Conservation (phyloP, 345 rosid species). For the Sapria himalayana region DNA sequence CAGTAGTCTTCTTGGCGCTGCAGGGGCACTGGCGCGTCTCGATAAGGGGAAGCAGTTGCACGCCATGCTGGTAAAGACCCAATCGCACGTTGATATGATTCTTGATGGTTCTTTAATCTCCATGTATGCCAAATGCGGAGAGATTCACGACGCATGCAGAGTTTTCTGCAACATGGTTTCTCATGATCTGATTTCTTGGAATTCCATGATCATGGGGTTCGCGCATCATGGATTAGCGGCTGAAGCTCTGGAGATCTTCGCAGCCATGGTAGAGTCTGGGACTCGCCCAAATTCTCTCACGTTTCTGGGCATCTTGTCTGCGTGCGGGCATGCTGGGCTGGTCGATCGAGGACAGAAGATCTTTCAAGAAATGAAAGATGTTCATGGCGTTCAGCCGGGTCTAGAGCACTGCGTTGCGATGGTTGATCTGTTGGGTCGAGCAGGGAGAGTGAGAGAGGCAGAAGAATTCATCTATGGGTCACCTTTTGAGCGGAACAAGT, state of each 20-base stretch:
- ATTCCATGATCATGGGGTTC: constrained; percentile 37
- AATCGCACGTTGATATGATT: constrained; percentile 13
- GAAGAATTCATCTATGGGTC: constrained; percentile 21
- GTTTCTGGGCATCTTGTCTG: constrained; percentile 27
- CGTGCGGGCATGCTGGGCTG: constrained; percentile 27
- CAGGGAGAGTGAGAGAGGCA: constrained; percentile 32
- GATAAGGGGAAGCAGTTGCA: constrained; percentile 45
- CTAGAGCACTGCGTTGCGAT: constrained; percentile 28
- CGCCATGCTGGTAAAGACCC: constrained; percentile 25
- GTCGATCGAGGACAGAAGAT: constrained; percentile 15
- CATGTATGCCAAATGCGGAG: constrained; percentile 41
- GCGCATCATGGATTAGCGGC: constrained; percentile 25
- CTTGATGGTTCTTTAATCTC: constrained; percentile 30
- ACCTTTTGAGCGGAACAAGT: constrained; percentile 18
- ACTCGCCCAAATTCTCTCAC: constrained; percentile 27
- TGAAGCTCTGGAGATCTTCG: constrained; percentile 20
- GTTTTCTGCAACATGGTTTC: constrained; percentile 20
- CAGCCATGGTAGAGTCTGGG: constrained; percentile 20
- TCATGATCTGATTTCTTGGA: constrained; percentile 32
- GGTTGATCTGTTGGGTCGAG: constrained; percentile 30
- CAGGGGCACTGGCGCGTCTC: constrained; percentile 49
- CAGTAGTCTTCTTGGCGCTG: constrained; percentile 33
- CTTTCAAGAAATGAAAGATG: constrained; percentile 18
- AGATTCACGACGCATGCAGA: constrained; percentile 16
- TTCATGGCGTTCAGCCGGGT: constrained; percentile 15